Base-by-base conservation (phyloP, 345 rosid species). In the Salix koriyanagi region DNA sequence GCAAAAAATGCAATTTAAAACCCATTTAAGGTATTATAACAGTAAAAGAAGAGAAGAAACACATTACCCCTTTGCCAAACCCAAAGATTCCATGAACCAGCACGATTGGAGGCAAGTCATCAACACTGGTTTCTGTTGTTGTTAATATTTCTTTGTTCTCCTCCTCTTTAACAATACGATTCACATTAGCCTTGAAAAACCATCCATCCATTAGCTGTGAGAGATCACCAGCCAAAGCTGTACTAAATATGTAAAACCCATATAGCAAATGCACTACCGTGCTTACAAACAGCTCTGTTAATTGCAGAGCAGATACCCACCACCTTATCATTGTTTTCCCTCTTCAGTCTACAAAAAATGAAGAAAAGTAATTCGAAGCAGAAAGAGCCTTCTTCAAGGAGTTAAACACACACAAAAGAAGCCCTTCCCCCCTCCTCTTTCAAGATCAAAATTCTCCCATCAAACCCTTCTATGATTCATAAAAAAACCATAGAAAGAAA, bases 81-180 rank as follows among this genome's bases (percentile, higher is more conserved):
- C 99, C 99, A 67, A 96, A 96, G 85, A 96, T 94, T 64, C 99
- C 99, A 84, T 96, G 99, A 36, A 96, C 94, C 65, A 96, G 69
- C 46, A 96, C 99, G 76, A 96, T 92, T 26, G 98, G 98, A 84
- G 97, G 91, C 81, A 94, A 60, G 80, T 77, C 86, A 80, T 46
- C 78, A 65, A 56, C 80, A 67, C 72, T 75, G 26, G 13, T 41
- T 41, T 81, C 75, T 26, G 82, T 16, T 21, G n/a, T 3, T 10
- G 58, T 8, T 39, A 62, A 65, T 28, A 42, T 50, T 42, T 25
- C 74, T 34, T 28, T 32, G 39, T 76, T 73, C 21, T 78, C 84
- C 26, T 83, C 86, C 21, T 79, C 85, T 77, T 84, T 87, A 10
- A 81, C 80, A 73, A 73, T 85, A 74, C 83, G 11, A 78, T 82